Evolutionary conservation across 1,284 basidiomycete species (phyloP), one percentile per base, ranked within the genome.

Genomic region (Xerocomus nothofagi): DNA sequence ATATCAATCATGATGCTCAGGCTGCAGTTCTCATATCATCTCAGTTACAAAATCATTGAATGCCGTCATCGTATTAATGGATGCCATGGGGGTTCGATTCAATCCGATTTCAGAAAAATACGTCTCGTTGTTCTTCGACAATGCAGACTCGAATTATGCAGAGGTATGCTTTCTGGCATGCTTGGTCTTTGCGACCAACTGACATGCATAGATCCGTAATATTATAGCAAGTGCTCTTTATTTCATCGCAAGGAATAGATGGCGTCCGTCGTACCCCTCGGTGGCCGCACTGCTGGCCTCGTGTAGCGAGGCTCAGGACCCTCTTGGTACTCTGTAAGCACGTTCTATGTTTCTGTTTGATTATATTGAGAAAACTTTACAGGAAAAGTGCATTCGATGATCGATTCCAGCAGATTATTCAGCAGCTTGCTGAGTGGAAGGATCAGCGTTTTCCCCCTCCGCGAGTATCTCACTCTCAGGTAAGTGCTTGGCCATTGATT

Each of bases 361-460:
- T 23, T 36, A 29, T 43, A 36, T 26, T 53, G 5, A 63, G n/a
- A 30, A n/a, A 31, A 29, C 39, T 47, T 45, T 36, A 11, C 44
- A 88, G 88, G 15, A 73, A 79, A 53, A 74, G 81, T 6, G 71
- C 71, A 32, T 85, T 89, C 66, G 69, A 81, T 51, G 69, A 74
- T 29, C 80, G 75, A 50, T 71, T 93, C 36, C 60, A 76, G 21
- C 66, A 73, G 18, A 80, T 90, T 49, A 68, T 85, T 37, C 67
- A 63, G 18, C 72, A 80, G 34, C 71, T 95, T 43, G 80, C 84
- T 0, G 69, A 74, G 51, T 88, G 84, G 84, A 85, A 84, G 65
- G 75, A 80, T 59, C 75, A 88, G 66, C 80, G 93, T 53, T 78
- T 92, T n/a, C 82, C 91, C 24, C 91, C 91, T 40, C 91, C 92